Percentiles rank a stretch among this genome's conserved stretches.
Evolutionary conservation across 176 grass and related monocot species (phyloP).

Genomic region (Tuctoria greenei): DNA sequence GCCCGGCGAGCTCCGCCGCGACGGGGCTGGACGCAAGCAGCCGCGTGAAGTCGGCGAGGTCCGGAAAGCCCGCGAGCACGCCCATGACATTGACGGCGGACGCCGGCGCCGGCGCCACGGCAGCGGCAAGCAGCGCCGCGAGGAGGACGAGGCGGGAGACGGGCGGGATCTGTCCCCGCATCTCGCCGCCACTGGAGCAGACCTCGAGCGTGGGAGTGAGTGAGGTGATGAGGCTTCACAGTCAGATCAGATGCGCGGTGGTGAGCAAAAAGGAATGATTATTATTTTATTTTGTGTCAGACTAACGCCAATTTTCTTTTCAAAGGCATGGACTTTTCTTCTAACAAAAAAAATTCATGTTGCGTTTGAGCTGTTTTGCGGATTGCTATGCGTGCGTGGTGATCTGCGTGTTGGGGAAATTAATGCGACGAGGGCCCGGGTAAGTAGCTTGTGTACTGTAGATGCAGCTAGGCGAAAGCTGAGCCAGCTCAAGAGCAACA

Average conservation of each 20-base stretch:
- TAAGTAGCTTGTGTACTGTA: slow-evolving; percentile 28
- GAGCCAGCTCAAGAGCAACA: slow-evolving; percentile 2
- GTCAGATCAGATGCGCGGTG: slow-evolving; percentile 6
- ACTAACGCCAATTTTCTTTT: not conserved
- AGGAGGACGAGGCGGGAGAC: slow-evolving; percentile 23
- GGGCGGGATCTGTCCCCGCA: slow-evolving; percentile 50
- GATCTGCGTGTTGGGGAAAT: slow-evolving; percentile 27
- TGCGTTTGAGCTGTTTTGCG: not conserved
- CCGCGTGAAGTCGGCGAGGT: slow-evolving; percentile 53
- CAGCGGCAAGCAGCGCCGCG: not conserved
- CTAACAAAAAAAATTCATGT: not conserved
- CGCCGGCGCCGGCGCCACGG: not conserved
- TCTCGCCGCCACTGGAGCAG: slow-evolving; percentile 37
- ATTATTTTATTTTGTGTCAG: slow-evolving; percentile 19
- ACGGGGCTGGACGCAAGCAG: slow-evolving; percentile 53
- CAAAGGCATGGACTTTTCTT: not conserved
- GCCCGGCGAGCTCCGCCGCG: slow-evolving; percentile 50
- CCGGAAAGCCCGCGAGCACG: slow-evolving; percentile 51
- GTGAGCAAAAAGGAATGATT: slow-evolving; percentile 30
- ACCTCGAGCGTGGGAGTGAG: slow-evolving; percentile 20
- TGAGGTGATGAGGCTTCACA: slow-evolving; percentile 33
- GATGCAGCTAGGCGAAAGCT: slow-evolving; percentile 1
- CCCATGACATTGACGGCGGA: slow-evolving; percentile 47
- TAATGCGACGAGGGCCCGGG: slow-evolving; percentile 26
- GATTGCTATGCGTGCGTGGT: not conserved